Conservation (phyloP, 2,329 filamentous ascomycete species). For the Claviceps citrina region DNA sequence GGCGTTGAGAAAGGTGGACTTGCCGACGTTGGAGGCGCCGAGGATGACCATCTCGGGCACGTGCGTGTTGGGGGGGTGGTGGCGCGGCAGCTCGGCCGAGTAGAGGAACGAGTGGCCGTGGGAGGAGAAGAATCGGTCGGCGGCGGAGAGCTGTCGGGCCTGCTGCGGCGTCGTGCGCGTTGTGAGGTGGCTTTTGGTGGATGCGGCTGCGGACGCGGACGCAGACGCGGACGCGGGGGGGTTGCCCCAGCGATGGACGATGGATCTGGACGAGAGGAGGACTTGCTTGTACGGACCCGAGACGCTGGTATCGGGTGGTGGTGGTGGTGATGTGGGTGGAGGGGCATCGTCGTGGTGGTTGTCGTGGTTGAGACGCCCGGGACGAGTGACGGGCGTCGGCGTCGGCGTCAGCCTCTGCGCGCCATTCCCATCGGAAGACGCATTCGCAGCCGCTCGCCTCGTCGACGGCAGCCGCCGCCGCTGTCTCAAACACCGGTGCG, state of each 20-base stretch:
- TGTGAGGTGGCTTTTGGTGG: background rate
- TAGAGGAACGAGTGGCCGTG: constrained; percentile 28
- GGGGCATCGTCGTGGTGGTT: background rate
- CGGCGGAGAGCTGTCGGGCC: constrained; percentile 13
- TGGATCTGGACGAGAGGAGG: constrained; percentile 8
- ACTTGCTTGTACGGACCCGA: constrained; percentile 5
- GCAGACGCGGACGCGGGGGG: background rate
- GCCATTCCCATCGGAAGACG: no score
- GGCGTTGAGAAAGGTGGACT: constrained; percentile 77
- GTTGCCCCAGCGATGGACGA: constrained; percentile 5
- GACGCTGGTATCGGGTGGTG: background rate
- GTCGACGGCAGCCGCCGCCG: constrained; percentile 4
- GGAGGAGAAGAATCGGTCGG: constrained; percentile 18
- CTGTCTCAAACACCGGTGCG: constrained; percentile 1
- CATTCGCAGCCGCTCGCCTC: background rate
- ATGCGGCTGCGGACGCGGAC: no score
- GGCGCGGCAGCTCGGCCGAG: constrained; percentile 31
- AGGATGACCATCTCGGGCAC: constrained; percentile 57
- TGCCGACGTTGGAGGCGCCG: constrained; percentile 79
- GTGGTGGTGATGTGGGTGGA: background rate
- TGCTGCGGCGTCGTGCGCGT: constrained; percentile 9
- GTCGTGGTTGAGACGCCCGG: no score
- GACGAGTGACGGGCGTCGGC: background rate
- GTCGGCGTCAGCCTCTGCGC: no score
- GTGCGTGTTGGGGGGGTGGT: constrained; percentile 35